These are phyloP conservation scores for Coprinopsis marcescibilis DNA, from an alignment of 768 basidiomycete species.

Conservation along the genomic window DNA sequence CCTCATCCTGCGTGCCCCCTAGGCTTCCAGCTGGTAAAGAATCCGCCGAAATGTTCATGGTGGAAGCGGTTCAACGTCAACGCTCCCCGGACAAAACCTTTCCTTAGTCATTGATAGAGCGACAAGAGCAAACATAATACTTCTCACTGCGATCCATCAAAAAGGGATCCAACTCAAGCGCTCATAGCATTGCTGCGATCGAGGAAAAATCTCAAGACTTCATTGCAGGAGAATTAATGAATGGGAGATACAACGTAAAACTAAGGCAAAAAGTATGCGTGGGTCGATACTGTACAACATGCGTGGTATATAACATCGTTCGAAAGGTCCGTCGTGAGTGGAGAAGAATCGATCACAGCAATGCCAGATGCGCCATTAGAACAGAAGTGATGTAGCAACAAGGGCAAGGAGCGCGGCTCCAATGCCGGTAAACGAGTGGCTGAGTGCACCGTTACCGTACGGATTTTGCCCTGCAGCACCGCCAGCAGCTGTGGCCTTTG, in stretches of 20 bases:
- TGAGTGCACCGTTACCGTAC: too few species aligned
- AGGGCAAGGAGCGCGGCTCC: too few species aligned
- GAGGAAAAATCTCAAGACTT: conserved; percentile 1
- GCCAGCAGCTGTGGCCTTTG: too few species aligned
- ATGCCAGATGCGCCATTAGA: conserved; percentile 33
- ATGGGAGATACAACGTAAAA: conserved; percentile 3
- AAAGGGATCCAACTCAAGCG: background rate
- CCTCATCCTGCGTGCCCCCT: conserved; percentile 33
- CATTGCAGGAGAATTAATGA: background rate
- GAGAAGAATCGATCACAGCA: background rate
- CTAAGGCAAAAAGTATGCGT: conserved; percentile 1
- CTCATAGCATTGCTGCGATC: background rate
- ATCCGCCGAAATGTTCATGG: conserved; percentile 41
- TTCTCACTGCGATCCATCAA: too few species aligned
- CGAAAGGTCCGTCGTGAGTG: background rate
- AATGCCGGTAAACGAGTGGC: too few species aligned
- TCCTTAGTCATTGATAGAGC: too few species aligned
- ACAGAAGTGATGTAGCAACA: too few species aligned
- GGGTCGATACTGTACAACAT: conserved; percentile 7
- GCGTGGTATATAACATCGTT: background rate
- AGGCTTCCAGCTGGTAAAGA: conserved; percentile 44
- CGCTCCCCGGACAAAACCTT: background rate
- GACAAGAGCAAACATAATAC: too few species aligned
- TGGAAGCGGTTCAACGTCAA: background rate
- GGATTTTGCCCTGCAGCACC: too few species aligned